Conservation (phyloP, 257 asterid species). For the Salvia splendens region DNA sequence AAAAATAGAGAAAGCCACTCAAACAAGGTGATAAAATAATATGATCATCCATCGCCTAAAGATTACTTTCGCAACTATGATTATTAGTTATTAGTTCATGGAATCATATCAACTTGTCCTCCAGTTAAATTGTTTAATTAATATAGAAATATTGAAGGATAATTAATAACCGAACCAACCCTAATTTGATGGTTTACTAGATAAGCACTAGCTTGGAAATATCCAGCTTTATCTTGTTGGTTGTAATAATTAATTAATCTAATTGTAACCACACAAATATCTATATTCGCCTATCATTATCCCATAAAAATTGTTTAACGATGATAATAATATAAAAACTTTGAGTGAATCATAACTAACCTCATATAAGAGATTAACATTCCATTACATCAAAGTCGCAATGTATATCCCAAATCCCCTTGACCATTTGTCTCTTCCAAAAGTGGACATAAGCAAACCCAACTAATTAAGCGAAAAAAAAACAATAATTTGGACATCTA, state of each 20-base stretch:
- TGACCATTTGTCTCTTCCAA: neutral
- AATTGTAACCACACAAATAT: slow-evolving; percentile 19
- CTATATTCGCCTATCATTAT: slow-evolving; percentile 25
- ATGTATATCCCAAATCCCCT: neutral
- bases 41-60: neutral
- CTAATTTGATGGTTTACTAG: slow-evolving; percentile 6
- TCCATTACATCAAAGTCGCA: slow-evolving; percentile 17
- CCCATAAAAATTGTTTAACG: neutral
- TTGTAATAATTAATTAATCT: slow-evolving; percentile 13
- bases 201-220: slow-evolving; percentile 32
- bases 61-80: neutral
- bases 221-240: neutral
- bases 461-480: slow-evolving; percentile 3
- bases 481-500: slow-evolving; percentile 27
- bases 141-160: neutral
- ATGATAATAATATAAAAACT: neutral
- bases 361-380: neutral
- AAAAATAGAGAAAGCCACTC: too few relatives aligned
- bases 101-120: neutral
- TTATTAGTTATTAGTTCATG: neutral
- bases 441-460: slow-evolving; percentile 17
- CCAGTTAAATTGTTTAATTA: neutral
- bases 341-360: neutral
- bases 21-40: neutral
- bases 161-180: too few relatives aligned